phyloP scores from a whole-genome alignment of 1,284 basidiomycete species.

The Ceratobasidium papillatum region DNA sequence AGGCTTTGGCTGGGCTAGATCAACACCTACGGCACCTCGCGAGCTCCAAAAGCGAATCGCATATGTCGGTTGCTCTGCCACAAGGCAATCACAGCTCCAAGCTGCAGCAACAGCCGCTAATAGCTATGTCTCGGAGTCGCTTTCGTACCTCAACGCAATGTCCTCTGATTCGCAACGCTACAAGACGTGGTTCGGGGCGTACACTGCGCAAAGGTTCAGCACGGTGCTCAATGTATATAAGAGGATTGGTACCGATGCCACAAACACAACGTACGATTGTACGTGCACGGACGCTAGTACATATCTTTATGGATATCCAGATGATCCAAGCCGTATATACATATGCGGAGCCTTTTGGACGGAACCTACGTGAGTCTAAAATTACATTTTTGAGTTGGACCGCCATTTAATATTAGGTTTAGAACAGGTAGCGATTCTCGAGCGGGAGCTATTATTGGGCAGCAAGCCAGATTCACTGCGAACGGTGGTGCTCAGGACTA shows the following conservation, averaged over 20 bases:
- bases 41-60: background rate
- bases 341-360: constrained; percentile 36
- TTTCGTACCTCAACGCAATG: background rate
- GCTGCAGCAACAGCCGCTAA: background rate
- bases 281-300: background rate
- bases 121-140: background rate
- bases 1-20: background rate
- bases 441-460: constrained; percentile 24
- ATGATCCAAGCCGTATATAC: constrained; percentile 15
- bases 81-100: background rate
- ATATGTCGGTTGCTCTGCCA: background rate
- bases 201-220: background rate
- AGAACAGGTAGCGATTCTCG: constrained; percentile 32
- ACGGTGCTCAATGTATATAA: background rate
- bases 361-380: background rate
- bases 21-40: background rate
- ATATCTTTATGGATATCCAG: constrained; percentile 24
- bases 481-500: constrained; percentile 29
- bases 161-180: background rate
- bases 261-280: constrained; percentile 19
- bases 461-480: constrained; percentile 5
- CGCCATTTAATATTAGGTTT: background rate
- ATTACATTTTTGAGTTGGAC: background rate
- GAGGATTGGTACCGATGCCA: background rate
- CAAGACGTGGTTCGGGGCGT: constrained; percentile 36